Evolutionary conservation across 257 asterid genomes (phyloP), one percentile per base, ranked within the genome.

Genomic region (Prunella vulgaris): DNA sequence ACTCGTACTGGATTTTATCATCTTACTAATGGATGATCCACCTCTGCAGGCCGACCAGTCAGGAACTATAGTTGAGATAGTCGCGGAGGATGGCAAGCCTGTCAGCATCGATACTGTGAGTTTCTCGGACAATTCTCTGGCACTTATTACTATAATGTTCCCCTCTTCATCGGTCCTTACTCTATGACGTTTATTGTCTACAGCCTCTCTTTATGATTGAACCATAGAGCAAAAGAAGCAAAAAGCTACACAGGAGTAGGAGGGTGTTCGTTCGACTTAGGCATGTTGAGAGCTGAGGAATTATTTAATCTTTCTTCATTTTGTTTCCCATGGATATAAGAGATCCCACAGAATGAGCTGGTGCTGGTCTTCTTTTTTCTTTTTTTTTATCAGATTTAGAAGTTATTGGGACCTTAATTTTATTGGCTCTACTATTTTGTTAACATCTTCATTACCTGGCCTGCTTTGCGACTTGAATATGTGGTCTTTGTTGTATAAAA

Each of bases 171-270:
- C 9, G 10, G 53, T 60, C 18, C 76, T 76, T 54, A 79, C 73
- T 40, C 62, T 30, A n/a, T 14, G 38, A 33, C 30, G 15, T 53
- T 78, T 68, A 33, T 53, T 69, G 17, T 79, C 49, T 48, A 48
- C 97, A 92, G 97, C 95, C 95, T 61, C 84, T 92, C 63, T 89
- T 89, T 60, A 83, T 86, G 74, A 92, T 92, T 38, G 88, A 72
- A 77, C 95, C 96, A 38, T 81, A 87, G 81, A 63, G 75, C 71
- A 21, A n/a, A 51, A 37, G 70, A 24, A 38, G 71, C 58, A 18
- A 15, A 57, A 59, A 1, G 67, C 60, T 46, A 44, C 65, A n/a
- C 32, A 40, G 72, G 61, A 64, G 48, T 58, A 66, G 71, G 67
- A 68, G 21, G 75, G 44, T 21, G 61, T 21, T 3, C 21, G 17